Conservation (phyloP, 2,329 filamentous ascomycete species). For the Fusarium agapanthi region DNA sequence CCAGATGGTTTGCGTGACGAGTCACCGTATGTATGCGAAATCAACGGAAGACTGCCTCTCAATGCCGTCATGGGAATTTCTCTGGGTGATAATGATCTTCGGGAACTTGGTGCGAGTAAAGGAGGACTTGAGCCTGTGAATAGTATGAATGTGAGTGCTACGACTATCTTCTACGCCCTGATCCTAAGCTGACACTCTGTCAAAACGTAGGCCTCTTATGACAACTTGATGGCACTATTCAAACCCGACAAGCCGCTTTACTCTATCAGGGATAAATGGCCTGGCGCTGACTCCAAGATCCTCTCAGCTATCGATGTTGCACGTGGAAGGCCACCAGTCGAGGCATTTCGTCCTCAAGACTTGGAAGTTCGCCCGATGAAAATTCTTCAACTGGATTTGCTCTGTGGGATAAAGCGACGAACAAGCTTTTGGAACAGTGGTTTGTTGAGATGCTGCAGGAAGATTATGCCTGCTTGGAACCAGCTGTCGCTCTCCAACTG, state of each 20-base stretch:
- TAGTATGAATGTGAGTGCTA: conserved; percentile 1
- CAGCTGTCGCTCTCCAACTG: conserved; percentile 7
- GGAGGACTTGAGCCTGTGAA: not conserved
- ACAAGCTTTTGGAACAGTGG: conserved; percentile 8
- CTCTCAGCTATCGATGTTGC: not conserved
- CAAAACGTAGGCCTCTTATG: not conserved
- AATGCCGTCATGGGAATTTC: conserved; percentile 8
- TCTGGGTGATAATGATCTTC: not conserved
- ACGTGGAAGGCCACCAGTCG: not conserved
- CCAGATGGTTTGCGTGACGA: not conserved
- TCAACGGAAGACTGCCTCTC: conserved; percentile 20
- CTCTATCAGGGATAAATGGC: conserved; percentile 9
- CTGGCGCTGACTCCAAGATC: conserved; percentile 9
- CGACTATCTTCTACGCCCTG: rapidly evolving
- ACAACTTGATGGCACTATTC: conserved; percentile 1
- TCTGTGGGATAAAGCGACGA: not conserved
- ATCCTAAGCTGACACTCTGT: not conserved
- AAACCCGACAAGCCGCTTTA: conserved; percentile 8
- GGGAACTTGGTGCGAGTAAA: not conserved
- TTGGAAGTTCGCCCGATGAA: conserved; percentile 6
- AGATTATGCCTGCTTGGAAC: conserved; percentile 8
- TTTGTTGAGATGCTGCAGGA: conserved; percentile 22
- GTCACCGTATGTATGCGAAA: conserved; percentile 14
- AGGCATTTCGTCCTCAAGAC: conserved; percentile 4
- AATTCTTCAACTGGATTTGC: not conserved